Base-by-base conservation (phyloP, 345 rosid genomes). In the Aquilaria sinensis region DNA sequence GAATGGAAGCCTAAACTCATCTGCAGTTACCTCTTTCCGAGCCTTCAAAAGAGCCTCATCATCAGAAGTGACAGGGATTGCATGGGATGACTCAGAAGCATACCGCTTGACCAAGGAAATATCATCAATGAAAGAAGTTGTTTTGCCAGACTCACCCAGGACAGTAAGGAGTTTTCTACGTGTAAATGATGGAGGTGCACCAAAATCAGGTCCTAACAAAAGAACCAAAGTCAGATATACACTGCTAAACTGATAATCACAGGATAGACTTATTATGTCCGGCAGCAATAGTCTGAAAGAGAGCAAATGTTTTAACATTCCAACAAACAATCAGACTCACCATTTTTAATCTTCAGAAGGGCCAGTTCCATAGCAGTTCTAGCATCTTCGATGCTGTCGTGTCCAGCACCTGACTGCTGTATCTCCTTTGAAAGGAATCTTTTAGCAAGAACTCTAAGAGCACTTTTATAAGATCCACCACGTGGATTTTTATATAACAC, bases 351-450 rank as follows among this genome's bases (percentile, higher is more conserved):
- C 78, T 94, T 94, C 74, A 94, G 68, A 34, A 88, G 66, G 46
- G 99, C 90, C 69, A 94, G 72, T 56, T 94, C 99, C 89, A 90
- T 67, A 68, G 99, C 81, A 67, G 99, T 85, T 76, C 73, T 79
- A 66, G 99, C 99, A 83, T 90, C 99, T 75, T 94, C 99, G 55
- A 47, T 57, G 51, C 99, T 94, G 76, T 94, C 97, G 56, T 94
- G 97, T 59, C 97, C 99, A 58, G 60, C 65, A 64, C 77, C 86
- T 15, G 92, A 88, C 68, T 68, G 78, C 54, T 94, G 97, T 79
- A 94, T 94, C 83, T 83, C 90, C 72, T 78, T 80, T 32, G 83
- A 81, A 67, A 94, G 97, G 67, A 82, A 94, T 76, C 78, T 83
- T 79, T 80, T 75, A 9, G 96, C 79, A 80, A 94, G 89, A 58